Evolutionary conservation across 1,284 basidiomycete genomes (phyloP).

Genomic region (Porogramme epimiltina): DNA sequence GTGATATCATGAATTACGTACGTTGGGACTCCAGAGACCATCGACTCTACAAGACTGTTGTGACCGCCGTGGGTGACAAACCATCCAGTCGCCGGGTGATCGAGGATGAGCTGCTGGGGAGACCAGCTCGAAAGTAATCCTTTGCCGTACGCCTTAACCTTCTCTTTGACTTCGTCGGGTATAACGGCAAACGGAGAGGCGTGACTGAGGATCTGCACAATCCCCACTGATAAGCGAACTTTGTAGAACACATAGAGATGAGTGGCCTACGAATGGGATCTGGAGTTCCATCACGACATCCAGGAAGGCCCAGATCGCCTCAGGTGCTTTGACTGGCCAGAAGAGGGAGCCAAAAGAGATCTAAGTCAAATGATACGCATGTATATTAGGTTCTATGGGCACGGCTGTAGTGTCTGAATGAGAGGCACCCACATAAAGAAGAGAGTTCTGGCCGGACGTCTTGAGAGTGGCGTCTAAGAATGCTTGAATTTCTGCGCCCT

Average conservation of each 20-base stretch:
- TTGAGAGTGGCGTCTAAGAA: constrained; percentile 14
- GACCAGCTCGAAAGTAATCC: constrained; percentile 23
- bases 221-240: background rate
- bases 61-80: constrained; percentile 22
- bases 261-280: constrained; percentile 20
- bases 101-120: constrained; percentile 27
- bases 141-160: constrained; percentile 20
- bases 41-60: constrained; percentile 17
- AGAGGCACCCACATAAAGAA: constrained; percentile 17
- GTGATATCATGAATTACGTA: background rate
- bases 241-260: background rate
- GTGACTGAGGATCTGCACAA: constrained; percentile 24
- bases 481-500: constrained; percentile 5
- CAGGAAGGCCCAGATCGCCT: constrained; percentile 21
- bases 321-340: constrained; percentile 18
- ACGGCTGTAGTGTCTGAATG: background rate
- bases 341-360: constrained; percentile 23
- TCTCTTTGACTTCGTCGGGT: constrained; percentile 19
- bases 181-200: constrained; percentile 20
- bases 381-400: background rate
- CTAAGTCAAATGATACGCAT: background rate
- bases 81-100: constrained; percentile 24
- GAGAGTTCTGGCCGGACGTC: constrained; percentile 11
- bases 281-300: constrained; percentile 22
- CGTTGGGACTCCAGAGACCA: constrained; percentile 15